A percentile compares a stretch with the other conserved stretches of the same genome.
These are phyloP conservation scores for Kandelia obovata DNA, from an alignment of 345 rosid genomes.

Conservation along the genomic window DNA sequence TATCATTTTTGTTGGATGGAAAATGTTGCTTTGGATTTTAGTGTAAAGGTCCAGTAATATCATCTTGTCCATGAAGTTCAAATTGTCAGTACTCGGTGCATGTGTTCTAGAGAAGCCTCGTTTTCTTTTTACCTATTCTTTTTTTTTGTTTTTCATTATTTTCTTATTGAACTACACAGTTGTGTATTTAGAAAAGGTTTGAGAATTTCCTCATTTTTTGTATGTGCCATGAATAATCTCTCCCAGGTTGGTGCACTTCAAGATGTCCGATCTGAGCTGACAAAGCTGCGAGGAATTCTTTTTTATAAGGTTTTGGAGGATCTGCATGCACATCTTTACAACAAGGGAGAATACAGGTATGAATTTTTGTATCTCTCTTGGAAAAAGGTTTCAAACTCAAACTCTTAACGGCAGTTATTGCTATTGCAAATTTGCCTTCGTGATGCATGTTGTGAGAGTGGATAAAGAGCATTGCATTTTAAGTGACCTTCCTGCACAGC, in stretches of 20 bases:
- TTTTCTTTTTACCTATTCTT: neutral
- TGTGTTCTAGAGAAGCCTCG: neutral
- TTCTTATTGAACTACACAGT: neutral
- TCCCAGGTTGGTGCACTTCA: constrained; percentile 97
- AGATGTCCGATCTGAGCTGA: constrained; percentile 93
- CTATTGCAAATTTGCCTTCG: neutral
- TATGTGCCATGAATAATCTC: constrained; percentile 11
- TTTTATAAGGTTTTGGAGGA: constrained; percentile 91
- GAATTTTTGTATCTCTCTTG: neutral
- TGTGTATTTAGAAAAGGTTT: neutral
- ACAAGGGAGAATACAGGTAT: constrained; percentile 94
- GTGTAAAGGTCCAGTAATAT: neutral
- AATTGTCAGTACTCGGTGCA: neutral
- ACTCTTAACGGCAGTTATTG: neutral
- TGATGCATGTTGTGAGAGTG: neutral
- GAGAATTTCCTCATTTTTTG: constrained; percentile 3
- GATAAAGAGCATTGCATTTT: neutral
- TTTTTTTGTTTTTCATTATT: neutral
- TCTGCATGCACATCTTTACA: constrained; percentile 92
- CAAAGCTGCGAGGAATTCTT: constrained; percentile 77
- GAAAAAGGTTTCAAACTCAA: constrained; percentile 13
- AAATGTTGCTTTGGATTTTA: neutral
- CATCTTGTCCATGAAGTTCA: neutral
- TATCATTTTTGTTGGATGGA: no score
- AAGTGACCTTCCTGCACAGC: neutral